Evolutionary conservation across 352 stramenopile genomes (phyloP).

Genomic region (Phytopythium montanum): DNA sequence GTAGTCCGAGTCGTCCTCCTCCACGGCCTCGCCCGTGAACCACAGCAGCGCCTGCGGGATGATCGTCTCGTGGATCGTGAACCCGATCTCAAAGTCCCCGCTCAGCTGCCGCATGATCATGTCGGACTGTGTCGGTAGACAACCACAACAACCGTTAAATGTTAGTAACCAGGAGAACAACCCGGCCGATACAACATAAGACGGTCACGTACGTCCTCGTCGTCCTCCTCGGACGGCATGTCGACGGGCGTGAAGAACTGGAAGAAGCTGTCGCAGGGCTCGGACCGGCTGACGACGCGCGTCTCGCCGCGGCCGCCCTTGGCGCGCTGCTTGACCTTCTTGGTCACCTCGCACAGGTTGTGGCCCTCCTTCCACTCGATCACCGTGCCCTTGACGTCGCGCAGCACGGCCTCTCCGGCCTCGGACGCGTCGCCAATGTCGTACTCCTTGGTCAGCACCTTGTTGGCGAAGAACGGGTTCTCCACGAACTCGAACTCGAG

Average conservation of each 20-base stretch:
- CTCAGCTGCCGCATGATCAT: conserved; percentile 85
- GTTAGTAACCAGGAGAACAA: conserved; percentile 10
- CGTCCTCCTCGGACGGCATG: conserved; percentile 83
- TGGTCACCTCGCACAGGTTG: conserved; percentile 82
- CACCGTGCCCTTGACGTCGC: conserved; percentile 65
- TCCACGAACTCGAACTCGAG: conserved; percentile 77
- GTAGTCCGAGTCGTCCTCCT: conserved; percentile 81
- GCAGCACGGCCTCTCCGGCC: conserved; percentile 72
- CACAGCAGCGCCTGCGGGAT: conserved; percentile 83
- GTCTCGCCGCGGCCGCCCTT: conserved; percentile 76
- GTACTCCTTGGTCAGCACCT: conserved; percentile 80
- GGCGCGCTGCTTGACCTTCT: conserved; percentile 86
- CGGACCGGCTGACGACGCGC: conserved; percentile 71
- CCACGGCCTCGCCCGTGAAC: conserved; percentile 81
- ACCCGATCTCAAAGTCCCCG: conserved; percentile 83
- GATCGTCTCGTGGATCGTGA: conserved; percentile 87
- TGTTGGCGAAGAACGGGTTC: conserved; percentile 82
- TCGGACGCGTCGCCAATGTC: conserved; percentile 83
- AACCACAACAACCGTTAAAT: conserved; percentile 12
- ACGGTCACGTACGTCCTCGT: conserved; percentile 62
- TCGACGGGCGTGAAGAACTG: conserved; percentile 84
- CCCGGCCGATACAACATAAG: conserved; percentile 4
- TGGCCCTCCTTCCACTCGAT: conserved; percentile 84
- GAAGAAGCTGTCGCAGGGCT: conserved; percentile 86
- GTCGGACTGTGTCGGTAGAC: conserved; percentile 42